A percentile compares a stretch with the other conserved stretches of the same genome.
phyloP scores from a whole-genome alignment of 768 basidiomycete genomes.

The Cystobasidium tubakii region DNA sequence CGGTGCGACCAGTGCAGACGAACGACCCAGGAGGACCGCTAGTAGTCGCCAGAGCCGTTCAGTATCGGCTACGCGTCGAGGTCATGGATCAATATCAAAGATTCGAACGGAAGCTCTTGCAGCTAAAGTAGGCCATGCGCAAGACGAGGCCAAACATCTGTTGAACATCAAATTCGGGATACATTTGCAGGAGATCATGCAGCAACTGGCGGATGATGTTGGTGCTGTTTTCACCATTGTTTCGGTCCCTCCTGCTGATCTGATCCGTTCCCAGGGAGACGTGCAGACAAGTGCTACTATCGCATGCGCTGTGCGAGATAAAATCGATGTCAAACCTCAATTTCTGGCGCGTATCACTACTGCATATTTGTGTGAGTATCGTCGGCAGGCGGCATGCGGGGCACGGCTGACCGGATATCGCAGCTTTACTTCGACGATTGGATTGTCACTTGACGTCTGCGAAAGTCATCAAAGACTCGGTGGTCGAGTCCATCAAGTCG shows the following conservation, averaged over 20 bases:
- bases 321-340: neutral
- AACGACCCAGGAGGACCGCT: neutral
- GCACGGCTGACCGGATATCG: neutral
- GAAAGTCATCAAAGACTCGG: neutral
- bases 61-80: neutral
- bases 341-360: slow-evolving; percentile 31
- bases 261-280: neutral
- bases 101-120: neutral
- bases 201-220: slow-evolving; percentile 16
- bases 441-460: slow-evolving; percentile 28
- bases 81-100: neutral
- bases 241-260: neutral
- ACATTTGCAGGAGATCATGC: neutral
- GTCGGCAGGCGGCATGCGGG: neutral
- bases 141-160: neutral
- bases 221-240: neutral
- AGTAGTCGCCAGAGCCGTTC: neutral
- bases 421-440: slow-evolving; percentile 5
- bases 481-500: neutral
- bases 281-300: slow-evolving; percentile 26
- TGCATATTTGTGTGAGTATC: slow-evolving; percentile 18
- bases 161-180: neutral
- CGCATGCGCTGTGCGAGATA: neutral
- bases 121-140: neutral
- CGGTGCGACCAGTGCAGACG: neutral